Evolutionary conservation across 768 basidiomycete genomes (phyloP), one percentile per base, ranked within the genome.

Genomic region (Jaapia argillacea): DNA sequence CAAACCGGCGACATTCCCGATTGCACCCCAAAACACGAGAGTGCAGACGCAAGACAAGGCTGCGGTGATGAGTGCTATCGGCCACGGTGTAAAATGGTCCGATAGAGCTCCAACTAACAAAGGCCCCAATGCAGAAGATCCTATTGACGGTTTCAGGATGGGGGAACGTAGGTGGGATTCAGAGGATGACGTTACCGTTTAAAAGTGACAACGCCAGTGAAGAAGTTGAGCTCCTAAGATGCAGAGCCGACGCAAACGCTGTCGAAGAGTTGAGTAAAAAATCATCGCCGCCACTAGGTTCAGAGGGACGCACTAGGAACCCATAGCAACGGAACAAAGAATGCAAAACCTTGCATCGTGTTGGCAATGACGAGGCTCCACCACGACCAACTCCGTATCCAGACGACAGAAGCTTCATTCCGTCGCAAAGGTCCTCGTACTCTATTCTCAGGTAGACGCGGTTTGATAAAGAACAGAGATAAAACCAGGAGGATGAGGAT

Each of bases 11-110:
- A 47, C 47, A 20, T 49, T 35, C 2, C 57, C 54, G 1, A 56
- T 25, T 3, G 57, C 44, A 21, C 62, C 61, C 62, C 60, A 64
- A 12, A 62, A 42, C 13, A 61, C 47, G 49, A 63, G 61, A 0
- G 59, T 58, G 25, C 48, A 47, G 14, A 60, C 28, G 24, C 56
- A 60, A 4, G 54, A 51, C 6, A 43, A 36, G 12, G 48, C 14
- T 4, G 57, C 48, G 7, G 51, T 55, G 23, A 41, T n/a, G 48
- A 55, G 18, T 36, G 56, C 51, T 41, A 52, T 38, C 13, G 35
- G 25, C 55, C 52, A 53, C 13, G 56, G 46, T 23, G 50, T 44
- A 28, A 54, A 48, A 10, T 28, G 42, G 42, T 56, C 55, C n/a
- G 51, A 47, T 14, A 57, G 41, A 20, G 26, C 28, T 7, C 56